Evolutionary conservation across 192 early-diverging fungal species (phyloP).

Genomic region (Backusella macrospora): DNA sequence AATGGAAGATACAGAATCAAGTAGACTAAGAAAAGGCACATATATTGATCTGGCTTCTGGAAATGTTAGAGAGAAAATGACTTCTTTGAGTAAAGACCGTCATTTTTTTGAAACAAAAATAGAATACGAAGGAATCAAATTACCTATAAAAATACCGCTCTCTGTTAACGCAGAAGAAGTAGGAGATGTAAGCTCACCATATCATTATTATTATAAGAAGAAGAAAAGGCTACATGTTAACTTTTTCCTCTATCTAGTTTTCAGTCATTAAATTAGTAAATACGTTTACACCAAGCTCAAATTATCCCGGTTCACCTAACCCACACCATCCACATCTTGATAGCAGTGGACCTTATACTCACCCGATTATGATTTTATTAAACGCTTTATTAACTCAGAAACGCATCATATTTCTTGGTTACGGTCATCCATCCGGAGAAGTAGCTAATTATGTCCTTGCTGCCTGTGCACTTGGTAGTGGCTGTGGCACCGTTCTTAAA

Average conservation of each 20-base stretch:
- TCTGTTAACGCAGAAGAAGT: conserved; percentile 88
- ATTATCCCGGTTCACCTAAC: conserved; percentile 41
- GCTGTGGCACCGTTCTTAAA: conserved; percentile 83
- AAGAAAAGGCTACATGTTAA: neutral
- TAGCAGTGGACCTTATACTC: conserved; percentile 78
- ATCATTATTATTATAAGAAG: neutral
- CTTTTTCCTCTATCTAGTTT: conserved; percentile 54
- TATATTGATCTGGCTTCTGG: conserved; percentile 52
- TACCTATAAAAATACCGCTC: conserved; percentile 87
- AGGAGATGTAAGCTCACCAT: conserved; percentile 71
- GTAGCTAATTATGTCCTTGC: conserved; percentile 92
- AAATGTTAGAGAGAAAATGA: conserved; percentile 44
- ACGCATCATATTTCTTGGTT: conserved; percentile 88
- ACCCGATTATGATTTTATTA: conserved; percentile 84
- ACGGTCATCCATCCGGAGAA: conserved; percentile 88
- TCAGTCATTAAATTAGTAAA: conserved; percentile 80
- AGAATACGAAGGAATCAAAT: conserved; percentile 80
- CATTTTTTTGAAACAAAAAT: conserved; percentile 87
- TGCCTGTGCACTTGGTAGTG: conserved; percentile 86
- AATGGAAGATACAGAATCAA: conserved; percentile 8
- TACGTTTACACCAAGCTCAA: conserved; percentile 66
- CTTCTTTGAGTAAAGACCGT: conserved; percentile 77
- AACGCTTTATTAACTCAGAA: conserved; percentile 94
- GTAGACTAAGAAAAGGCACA: conserved; percentile 48
- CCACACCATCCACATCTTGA: conserved; percentile 90